phyloP scores from a whole-genome alignment of 2,329 filamentous ascomycete species.

The Hypocrella siamensis region DNA sequence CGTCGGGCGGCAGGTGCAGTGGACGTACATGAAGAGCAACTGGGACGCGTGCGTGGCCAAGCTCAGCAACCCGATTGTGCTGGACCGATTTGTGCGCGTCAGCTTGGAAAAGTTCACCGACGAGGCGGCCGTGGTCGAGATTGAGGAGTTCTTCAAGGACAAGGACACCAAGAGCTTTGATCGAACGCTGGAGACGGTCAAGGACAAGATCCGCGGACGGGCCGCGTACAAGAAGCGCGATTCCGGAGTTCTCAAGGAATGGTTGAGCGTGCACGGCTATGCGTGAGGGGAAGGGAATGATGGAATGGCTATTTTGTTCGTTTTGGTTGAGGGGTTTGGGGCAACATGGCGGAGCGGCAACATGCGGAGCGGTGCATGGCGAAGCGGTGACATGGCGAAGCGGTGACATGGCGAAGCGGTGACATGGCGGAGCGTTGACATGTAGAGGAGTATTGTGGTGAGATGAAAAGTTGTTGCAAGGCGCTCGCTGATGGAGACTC shows the following conservation, averaged over 20 bases:
- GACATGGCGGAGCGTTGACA: too few relatives aligned
- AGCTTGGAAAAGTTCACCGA: conserved; percentile 68
- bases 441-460: too few relatives aligned
- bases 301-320: too few relatives aligned
- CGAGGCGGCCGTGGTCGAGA: conserved; percentile 53
- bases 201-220: conserved; percentile 72
- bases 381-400: too few relatives aligned
- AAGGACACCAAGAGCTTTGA: conserved; percentile 82
- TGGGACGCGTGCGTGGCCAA: conserved; percentile 61
- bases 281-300: too few relatives aligned
- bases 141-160: conserved; percentile 67
- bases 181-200: conserved; percentile 69
- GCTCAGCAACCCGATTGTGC: conserved; percentile 69
- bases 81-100: conserved; percentile 76
- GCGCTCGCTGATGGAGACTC: too few relatives aligned
- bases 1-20: conserved; percentile 57
- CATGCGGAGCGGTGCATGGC: too few relatives aligned
- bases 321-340: too few relatives aligned
- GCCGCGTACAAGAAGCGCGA: conserved; percentile 74
- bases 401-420: too few relatives aligned
- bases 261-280: conserved; percentile 35
- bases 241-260: conserved; percentile 55
- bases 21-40: conserved; percentile 73
- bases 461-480: too few relatives aligned
- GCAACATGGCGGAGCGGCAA: too few relatives aligned